phyloP scores from a whole-genome alignment of 2,329 filamentous ascomycete species.

The Thermoascus crustaceus region DNA sequence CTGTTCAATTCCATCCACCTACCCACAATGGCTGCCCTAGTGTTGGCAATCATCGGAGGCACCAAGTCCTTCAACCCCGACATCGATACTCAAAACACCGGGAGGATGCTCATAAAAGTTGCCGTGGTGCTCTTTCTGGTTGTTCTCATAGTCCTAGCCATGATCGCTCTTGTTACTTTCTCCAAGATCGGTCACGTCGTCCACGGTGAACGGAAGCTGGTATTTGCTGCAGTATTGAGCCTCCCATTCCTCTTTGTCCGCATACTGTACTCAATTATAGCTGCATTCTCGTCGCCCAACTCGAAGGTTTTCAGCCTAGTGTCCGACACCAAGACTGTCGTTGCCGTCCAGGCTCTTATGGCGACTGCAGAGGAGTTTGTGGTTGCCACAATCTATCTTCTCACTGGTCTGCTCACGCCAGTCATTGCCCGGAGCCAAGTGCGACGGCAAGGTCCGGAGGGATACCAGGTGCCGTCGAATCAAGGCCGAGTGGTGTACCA shows the following conservation, averaged over 20 bases:
- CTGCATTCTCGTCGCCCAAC: too few relatives aligned
- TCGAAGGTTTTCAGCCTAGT: background rate
- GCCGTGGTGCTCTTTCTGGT: background rate
- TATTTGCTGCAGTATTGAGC: background rate
- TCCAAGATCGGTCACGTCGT: background rate
- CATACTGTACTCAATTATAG: conserved; percentile 1
- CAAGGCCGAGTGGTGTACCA: too few relatives aligned
- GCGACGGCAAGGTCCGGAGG: background rate
- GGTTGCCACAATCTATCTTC: background rate
- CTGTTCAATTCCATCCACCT: conserved; percentile 2
- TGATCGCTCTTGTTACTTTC: conserved; percentile 1
- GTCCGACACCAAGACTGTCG: background rate
- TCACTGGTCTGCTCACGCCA: conserved; percentile 1
- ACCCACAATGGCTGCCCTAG: background rate
- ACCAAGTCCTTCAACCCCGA: background rate
- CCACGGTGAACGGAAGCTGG: background rate
- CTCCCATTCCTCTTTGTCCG: conserved; percentile 2
- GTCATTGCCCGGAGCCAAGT: background rate
- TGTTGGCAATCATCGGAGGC: conserved; percentile 2
- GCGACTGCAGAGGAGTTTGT: conserved; percentile 1
- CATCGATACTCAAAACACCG: background rate
- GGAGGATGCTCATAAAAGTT: background rate
- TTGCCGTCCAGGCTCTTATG: conserved; percentile 2
- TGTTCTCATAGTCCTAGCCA: background rate
- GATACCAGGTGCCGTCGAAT: background rate